Evolutionary conservation across 805 yeast species (phyloP), one percentile per base, ranked within the genome.

Genomic region (Suhomyces canberraensis): DNA sequence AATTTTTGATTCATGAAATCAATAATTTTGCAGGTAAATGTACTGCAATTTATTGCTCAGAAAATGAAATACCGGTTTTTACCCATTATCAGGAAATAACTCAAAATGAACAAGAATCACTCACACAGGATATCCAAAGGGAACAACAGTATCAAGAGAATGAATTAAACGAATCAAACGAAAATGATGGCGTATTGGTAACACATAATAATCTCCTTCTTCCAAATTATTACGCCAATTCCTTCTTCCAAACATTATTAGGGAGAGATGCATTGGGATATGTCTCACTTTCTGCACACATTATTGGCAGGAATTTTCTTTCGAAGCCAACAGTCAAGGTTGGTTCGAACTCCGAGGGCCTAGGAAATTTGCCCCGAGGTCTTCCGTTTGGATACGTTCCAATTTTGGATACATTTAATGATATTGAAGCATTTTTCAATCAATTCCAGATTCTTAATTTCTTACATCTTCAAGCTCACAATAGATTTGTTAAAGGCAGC

Each of bases 371-470:
- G 4, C 47, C 61, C 4, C 35, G 45, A 4, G 73, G 74, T 0
- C 34, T 64, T 11, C 33, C 42, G 1, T 21, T 40, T 16, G 75
- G 72, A 7, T 51, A 40, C 35, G 64, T 57, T 11, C 44, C 54
- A 8, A 39, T 66, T 11, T 33, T 46, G 8, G 46, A 53, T 21
- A 57, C 58, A 2, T 39, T 56, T 13, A 40, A 43, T 9, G 44
- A 50, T 15, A 47, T 54, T 44, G 61, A 54, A 40, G 47, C 54
- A 13, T 41, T 62, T 35, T 22, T 62, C 25, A 62, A 66, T 47
- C 70, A 68, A 46, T 52, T 65, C 35, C 76, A 71, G 41, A 37
- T 71, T 0, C 36, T 69, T 39, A 55, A 45, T 39, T 58, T 42
- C 37, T 45, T 49, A 21, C 70, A 48, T 48, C 49, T 29, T 16